Evolutionary conservation across 225 moss, liverwort and hornwort genomes (phyloP), one percentile per base, ranked within the genome.

Genomic region (Asterella californica): DNA sequence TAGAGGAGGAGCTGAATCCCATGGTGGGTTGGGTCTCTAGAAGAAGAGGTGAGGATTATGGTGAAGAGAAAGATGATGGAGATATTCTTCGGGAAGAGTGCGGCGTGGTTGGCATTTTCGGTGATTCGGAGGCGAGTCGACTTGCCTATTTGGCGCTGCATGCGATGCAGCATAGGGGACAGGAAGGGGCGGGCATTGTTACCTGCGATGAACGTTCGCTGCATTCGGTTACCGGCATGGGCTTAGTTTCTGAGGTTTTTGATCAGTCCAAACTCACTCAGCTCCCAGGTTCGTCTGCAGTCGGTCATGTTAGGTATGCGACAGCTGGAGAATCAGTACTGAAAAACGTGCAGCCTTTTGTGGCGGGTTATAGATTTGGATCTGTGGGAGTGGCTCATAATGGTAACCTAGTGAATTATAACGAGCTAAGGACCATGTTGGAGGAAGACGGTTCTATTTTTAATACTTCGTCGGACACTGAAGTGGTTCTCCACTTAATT

Each of bases 171-270:
- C 97, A 99, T 79, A 85, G 97, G 70, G 97, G 99, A 22, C 95
- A 99, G 81, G 99, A 99, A 81, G 99, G 99, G 9, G 97, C 97
- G 22, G 97, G 97, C 9, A 97, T 97, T 37, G 94, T 94, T 46
- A 90, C 97, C 0, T 91, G 93, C 59, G 79, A 93, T 61, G 84
- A 92, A 4, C 86, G 84, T 11, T 89, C 87, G 33, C 84, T 97
- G 54, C 85, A 91, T 76, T 89, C 95, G n/a, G 90, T 95, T 9
- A 93, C 97, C 63, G 94, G 94, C 37, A 94, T 97, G 93, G 97
- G 97, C 12, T 79, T 97, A 80, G 97, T 96, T 17, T 90, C 94
- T 9, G 97, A 97, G 82, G 93, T 97, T 29, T 97, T 97, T 74
- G 90, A 90, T 74, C 84, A 88, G 85, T 85, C 86, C 57, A 87